Percentiles rank a stretch among this genome's conserved stretches.
Conservation (phyloP, 805 yeast species). For the Wickerhamiella parazyma region DNA sequence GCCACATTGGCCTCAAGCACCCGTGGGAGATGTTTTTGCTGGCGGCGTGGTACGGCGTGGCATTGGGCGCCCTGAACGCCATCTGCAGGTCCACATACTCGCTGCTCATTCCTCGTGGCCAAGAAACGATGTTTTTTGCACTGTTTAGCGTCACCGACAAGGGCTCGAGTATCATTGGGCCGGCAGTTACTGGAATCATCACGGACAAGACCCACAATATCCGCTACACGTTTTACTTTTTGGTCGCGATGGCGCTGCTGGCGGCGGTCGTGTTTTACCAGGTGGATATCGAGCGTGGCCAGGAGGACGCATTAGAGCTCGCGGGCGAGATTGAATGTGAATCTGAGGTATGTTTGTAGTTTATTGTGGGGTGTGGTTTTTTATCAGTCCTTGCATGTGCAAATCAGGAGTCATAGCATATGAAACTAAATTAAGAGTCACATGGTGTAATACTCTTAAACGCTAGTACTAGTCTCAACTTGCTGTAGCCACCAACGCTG, state of each 20-base stretch:
- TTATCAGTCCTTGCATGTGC: no score
- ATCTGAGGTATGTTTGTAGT: no score
- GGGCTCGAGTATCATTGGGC: constrained; percentile 66
- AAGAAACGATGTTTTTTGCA: constrained; percentile 64
- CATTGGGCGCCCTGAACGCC: constrained; percentile 61
- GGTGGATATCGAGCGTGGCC: constrained; percentile 51
- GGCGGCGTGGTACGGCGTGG: constrained; percentile 63
- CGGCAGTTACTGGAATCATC: constrained; percentile 54
- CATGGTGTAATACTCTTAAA: no score
- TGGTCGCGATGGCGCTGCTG: constrained; percentile 38
- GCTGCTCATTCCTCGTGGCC: constrained; percentile 57
- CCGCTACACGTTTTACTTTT: constrained; percentile 55
- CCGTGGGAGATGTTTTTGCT: constrained; percentile 55
- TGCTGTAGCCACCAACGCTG: no score
- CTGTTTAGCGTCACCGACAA: constrained; percentile 67
- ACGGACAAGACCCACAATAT: constrained; percentile 64
- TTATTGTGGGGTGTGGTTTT: no score
- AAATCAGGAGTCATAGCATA: no score
- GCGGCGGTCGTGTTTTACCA: constrained; percentile 44
- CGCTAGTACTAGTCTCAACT: no score
- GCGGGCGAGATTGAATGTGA: not conserved
- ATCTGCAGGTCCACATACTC: constrained; percentile 56
- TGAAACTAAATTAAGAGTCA: not conserved
- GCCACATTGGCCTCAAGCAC: constrained; percentile 43
- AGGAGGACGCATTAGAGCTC: constrained; percentile 32